phyloP scores from a whole-genome alignment of 2,329 filamentous ascomycete species.

The Diplodia scrobiculata region DNA sequence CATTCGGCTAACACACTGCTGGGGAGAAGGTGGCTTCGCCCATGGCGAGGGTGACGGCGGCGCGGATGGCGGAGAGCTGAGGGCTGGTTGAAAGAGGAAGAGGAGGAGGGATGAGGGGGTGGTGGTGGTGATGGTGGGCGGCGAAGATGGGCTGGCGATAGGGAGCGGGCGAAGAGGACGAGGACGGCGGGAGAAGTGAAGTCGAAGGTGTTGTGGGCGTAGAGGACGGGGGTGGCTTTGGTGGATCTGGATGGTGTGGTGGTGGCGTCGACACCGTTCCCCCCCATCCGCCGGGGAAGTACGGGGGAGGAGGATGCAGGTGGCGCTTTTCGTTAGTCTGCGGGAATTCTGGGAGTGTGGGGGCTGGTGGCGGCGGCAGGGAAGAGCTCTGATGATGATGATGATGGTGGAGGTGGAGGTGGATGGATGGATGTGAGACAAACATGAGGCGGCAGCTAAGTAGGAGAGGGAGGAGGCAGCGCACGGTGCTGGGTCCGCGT shows the following conservation, averaged over 20 bases:
- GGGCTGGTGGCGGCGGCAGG: no score
- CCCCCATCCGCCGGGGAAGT: no score
- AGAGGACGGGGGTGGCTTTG: not conserved
- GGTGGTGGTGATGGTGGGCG: not conserved
- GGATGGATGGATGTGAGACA: not conserved
- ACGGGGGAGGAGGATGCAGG: not conserved
- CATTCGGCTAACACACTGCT: no score
- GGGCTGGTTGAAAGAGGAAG: no score
- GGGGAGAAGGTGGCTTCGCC: no score
- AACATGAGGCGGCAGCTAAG: not conserved
- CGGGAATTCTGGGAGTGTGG: not conserved
- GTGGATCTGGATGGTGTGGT: not conserved
- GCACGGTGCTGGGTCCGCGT: not conserved
- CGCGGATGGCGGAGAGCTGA: no score
- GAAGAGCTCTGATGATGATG: not conserved
- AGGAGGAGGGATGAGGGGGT: no score
- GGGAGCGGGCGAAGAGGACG: not conserved
- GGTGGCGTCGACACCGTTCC: not conserved
- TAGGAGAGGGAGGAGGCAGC: not conserved
- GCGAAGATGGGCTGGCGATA: not conserved
- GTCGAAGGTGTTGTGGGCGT: not conserved
- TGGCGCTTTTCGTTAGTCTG: not conserved
- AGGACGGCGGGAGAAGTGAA: not conserved
- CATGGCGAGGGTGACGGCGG: no score
- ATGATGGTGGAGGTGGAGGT: not conserved